Evolutionary conservation across 2,329 filamentous ascomycete species (phyloP).

Genomic region (Colletotrichum tanaceti): DNA sequence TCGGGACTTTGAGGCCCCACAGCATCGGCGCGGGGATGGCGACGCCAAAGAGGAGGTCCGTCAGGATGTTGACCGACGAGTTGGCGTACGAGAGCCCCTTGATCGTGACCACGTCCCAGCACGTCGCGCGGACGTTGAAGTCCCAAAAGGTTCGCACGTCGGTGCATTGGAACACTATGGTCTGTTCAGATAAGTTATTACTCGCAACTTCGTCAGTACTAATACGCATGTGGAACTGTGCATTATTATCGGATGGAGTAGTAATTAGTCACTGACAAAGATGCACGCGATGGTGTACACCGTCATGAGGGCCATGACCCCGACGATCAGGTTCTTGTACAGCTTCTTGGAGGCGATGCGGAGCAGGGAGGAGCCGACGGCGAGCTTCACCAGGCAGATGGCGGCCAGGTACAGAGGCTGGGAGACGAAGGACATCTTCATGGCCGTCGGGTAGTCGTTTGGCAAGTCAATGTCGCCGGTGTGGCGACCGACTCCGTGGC

Average conservation of each 20-base stretch:
- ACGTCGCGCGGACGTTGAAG: constrained; percentile 50
- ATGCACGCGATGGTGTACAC: constrained; percentile 50
- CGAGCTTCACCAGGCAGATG: constrained; percentile 56
- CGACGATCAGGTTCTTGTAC: constrained; percentile 51
- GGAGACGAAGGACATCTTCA: constrained; percentile 56
- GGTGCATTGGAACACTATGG: constrained; percentile 60
- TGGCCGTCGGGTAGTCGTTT: constrained; percentile 49
- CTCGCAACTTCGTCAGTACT: too few relatives aligned
- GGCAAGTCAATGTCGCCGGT: constrained; percentile 53
- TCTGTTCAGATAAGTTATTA: constrained; percentile 47
- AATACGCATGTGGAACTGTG: neutral
- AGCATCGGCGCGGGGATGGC: constrained; percentile 54
- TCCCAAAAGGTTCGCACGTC: constrained; percentile 61
- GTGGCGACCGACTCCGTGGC: constrained; percentile 59
- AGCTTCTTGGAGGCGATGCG: constrained; percentile 53
- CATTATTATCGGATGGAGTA: neutral
- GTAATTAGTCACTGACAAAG: constrained; percentile 49
- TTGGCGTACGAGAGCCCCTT: constrained; percentile 58
- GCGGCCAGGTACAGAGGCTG: constrained; percentile 58
- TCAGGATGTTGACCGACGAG: constrained; percentile 50
- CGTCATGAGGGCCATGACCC: constrained; percentile 52
- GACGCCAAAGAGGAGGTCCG: constrained; percentile 54
- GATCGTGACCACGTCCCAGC: constrained; percentile 55
- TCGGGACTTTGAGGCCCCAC: constrained; percentile 55
- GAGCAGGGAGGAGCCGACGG: constrained; percentile 55